phyloP scores from a whole-genome alignment of 2,329 filamentous ascomycete genomes.

The Epichloe glyceriae region DNA sequence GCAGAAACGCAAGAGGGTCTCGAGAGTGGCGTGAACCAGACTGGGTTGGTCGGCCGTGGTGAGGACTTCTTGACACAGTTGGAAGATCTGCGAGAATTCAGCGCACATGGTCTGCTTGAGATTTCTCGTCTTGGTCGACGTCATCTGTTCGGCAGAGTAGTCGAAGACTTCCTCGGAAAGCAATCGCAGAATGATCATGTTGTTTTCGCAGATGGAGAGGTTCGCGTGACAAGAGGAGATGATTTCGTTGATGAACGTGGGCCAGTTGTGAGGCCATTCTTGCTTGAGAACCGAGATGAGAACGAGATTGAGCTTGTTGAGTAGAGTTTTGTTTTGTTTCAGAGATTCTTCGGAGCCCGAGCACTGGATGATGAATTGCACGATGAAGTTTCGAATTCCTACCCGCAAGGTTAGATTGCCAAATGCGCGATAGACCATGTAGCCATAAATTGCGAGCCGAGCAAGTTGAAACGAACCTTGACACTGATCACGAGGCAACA shows the following conservation, averaged over 20 bases:
- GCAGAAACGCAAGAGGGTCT: conserved; percentile 89
- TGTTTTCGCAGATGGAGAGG: conserved; percentile 97
- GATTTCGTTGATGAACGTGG: conserved; percentile 99
- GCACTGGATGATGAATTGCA: conserved; percentile 93
- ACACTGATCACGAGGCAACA: conserved; percentile 89
- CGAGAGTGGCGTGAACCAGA: conserved; percentile 89
- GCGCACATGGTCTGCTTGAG: conserved; percentile 98
- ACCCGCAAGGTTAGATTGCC: conserved; percentile 5
- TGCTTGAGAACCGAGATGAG: conserved; percentile 97
- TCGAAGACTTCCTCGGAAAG: conserved; percentile 98
- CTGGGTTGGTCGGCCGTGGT: conserved; percentile 79
- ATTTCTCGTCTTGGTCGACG: conserved; percentile 91
- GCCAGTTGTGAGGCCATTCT: conserved; percentile 99
- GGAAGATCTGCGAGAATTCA: conserved; percentile 97
- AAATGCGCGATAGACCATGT: neutral
- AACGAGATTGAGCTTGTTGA: conserved; percentile 97
- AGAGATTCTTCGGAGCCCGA: conserved; percentile 83
- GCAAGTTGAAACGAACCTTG: conserved; percentile 46
- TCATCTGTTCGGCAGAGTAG: conserved; percentile 98
- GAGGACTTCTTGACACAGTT: conserved; percentile 90
- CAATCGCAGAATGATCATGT: conserved; percentile 94
- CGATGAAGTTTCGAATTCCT: conserved; percentile 98
- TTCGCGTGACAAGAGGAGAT: conserved; percentile 91
- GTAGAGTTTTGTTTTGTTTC: conserved; percentile 69
- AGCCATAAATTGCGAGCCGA: neutral